These are phyloP conservation scores for Clavispora santaluciae DNA, from an alignment of 805 yeast genomes.

Conservation along the genomic window DNA sequence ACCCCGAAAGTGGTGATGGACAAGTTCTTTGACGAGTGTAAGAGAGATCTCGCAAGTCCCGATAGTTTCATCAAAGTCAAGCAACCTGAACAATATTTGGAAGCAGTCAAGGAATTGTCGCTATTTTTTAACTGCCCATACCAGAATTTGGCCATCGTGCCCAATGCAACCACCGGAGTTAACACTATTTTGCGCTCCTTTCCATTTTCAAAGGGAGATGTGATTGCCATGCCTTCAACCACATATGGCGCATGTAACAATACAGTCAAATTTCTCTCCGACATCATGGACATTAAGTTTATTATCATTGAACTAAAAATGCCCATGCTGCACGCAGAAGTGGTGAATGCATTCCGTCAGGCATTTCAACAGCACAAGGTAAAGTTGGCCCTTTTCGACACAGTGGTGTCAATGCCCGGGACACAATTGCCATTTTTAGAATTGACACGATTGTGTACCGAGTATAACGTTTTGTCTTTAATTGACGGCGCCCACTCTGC, in stretches of 20 bases:
- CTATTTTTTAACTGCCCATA: slow-evolving; percentile 43
- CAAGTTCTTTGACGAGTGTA: slow-evolving; percentile 4
- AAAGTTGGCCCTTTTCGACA: slow-evolving; percentile 49
- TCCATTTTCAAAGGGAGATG: slow-evolving; percentile 49
- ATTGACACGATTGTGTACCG: slow-evolving; percentile 41
- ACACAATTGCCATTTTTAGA: slow-evolving; percentile 51
- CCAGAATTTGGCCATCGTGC: slow-evolving; percentile 46
- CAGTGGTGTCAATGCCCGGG: slow-evolving; percentile 63
- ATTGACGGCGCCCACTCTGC: slow-evolving; percentile 73
- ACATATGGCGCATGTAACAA: slow-evolving; percentile 54
- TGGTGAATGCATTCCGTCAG: slow-evolving; percentile 21
- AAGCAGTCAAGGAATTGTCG: slow-evolving; percentile 35
- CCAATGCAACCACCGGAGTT: slow-evolving; percentile 59
- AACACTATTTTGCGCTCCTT: slow-evolving; percentile 53
- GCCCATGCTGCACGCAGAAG: slow-evolving; percentile 17
- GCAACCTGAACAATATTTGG: slow-evolving; percentile 23
- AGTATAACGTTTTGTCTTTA: slow-evolving; percentile 46
- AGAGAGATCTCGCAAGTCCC: slow-evolving; percentile 34
- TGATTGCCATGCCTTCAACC: slow-evolving; percentile 44
- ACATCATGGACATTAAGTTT: slow-evolving; percentile 23
- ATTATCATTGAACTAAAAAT: slow-evolving; percentile 13
- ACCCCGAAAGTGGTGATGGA: slow-evolving; percentile 43
- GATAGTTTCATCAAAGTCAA: slow-evolving; percentile 38
- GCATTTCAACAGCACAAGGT: slow-evolving; percentile 19
- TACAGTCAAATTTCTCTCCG: slow-evolving; percentile 39